A percentile compares a stretch with the other conserved stretches of the same genome.
phyloP scores from a whole-genome alignment of 1,284 basidiomycete species.

The Irpex sp. region DNA sequence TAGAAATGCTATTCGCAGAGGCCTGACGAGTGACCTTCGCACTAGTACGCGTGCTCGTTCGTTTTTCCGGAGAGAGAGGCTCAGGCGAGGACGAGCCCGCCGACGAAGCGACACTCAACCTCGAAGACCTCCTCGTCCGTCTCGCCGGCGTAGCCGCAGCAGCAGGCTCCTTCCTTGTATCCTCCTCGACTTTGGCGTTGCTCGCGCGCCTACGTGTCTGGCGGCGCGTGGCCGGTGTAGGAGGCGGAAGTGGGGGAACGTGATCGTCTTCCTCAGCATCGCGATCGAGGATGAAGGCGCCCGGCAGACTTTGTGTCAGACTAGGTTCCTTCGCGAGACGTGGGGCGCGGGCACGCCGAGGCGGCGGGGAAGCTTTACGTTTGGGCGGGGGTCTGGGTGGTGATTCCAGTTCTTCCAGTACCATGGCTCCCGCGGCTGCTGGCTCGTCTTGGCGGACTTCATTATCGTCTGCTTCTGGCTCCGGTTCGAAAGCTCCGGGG shows the following conservation, averaged over 20 bases:
- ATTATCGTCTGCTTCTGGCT: not conserved
- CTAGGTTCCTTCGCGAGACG: slow-evolving; percentile 14
- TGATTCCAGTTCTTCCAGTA: slow-evolving; percentile 19
- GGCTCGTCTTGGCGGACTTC: not conserved
- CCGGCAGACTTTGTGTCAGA: slow-evolving; percentile 44
- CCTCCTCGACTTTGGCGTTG: slow-evolving; percentile 14
- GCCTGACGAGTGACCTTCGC: not conserved
- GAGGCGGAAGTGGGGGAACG: slow-evolving; percentile 44
- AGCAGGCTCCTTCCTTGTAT: slow-evolving; percentile 1
- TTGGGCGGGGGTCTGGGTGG: slow-evolving; percentile 1
- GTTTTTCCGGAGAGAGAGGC: slow-evolving; percentile 21
- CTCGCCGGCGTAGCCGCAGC: not conserved
- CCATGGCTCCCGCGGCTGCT: not conserved
- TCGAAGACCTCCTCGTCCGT: slow-evolving; percentile 11
- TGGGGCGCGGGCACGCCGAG: slow-evolving; percentile 15
- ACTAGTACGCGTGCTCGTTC: not conserved
- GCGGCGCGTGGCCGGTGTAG: slow-evolving; percentile 27
- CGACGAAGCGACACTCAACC: slow-evolving; percentile 9
- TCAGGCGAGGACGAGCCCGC: slow-evolving; percentile 24
- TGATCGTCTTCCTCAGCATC: slow-evolving; percentile 40
- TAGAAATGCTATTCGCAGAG: not conserved
- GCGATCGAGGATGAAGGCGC: slow-evolving; percentile 43
- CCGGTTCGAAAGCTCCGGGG: not conserved
- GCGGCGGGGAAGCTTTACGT: slow-evolving; percentile 6
- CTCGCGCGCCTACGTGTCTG: slow-evolving; percentile 16